These are phyloP conservation scores for Liquidambar formosana DNA, from an alignment of 164 flowering plant species.

Conservation along the genomic window DNA sequence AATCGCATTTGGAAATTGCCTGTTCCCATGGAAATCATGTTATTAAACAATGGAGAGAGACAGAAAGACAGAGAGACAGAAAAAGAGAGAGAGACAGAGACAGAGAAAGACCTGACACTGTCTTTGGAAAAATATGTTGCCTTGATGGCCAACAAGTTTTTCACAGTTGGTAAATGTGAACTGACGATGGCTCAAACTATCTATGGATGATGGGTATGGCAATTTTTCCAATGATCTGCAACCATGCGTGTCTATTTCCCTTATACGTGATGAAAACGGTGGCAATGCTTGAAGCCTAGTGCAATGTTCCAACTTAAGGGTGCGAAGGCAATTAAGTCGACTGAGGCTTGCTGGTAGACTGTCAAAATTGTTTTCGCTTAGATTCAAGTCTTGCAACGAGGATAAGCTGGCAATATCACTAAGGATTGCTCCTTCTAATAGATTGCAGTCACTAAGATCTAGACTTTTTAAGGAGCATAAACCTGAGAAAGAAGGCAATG, in stretches of 20 bases:
- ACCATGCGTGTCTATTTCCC: not conserved
- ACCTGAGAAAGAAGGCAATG: conserved; percentile 11
- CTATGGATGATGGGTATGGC: not conserved
- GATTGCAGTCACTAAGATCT: conserved; percentile 14
- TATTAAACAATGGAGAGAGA: too few relatives aligned
- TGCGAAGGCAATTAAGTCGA: not conserved
- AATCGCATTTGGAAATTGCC: too few relatives aligned
- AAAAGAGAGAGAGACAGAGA: too few relatives aligned
- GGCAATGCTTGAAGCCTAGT: conserved; percentile 9
- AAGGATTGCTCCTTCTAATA: conserved; percentile 10
- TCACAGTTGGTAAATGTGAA: not conserved
- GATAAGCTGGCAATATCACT: conserved; percentile 15
- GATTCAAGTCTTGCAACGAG: conserved; percentile 10
- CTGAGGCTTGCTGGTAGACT: conserved; percentile 8
- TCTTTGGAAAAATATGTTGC: too few relatives aligned
- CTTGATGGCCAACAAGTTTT: not conserved
- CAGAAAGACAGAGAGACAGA: too few relatives aligned
- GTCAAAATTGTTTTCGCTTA: conserved; percentile 14
- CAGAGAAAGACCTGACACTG: too few relatives aligned
- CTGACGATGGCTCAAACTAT: not conserved
- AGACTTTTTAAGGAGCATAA: conserved; percentile 3
- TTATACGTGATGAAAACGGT: conserved; percentile 8
- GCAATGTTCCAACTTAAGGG: not conserved
- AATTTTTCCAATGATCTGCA: conserved; percentile 6
- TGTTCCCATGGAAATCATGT: too few relatives aligned